phyloP scores from a whole-genome alignment of 768 basidiomycete genomes.

The Fomitopsis serialis region DNA sequence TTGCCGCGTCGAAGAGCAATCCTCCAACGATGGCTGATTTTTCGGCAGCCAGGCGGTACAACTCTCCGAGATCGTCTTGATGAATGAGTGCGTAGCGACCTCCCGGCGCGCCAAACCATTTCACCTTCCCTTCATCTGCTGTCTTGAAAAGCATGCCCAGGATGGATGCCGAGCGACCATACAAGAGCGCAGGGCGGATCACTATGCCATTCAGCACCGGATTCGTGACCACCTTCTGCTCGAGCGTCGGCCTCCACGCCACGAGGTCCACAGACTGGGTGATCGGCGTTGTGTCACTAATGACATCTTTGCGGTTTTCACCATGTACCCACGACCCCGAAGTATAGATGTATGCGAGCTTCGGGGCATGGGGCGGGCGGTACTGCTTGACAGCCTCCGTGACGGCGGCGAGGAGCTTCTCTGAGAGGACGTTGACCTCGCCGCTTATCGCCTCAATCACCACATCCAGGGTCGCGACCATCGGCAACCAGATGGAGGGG shows the following conservation, averaged over 20 bases:
- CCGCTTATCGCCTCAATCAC: slow-evolving; percentile 29
- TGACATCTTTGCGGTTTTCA: slow-evolving; percentile 28
- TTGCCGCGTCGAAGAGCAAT: slow-evolving; percentile 36
- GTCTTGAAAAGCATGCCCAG: slow-evolving; percentile 27
- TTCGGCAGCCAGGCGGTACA: slow-evolving; percentile 37
- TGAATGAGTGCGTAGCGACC: slow-evolving; percentile 33
- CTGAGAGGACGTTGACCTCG: slow-evolving; percentile 15
- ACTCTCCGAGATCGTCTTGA: slow-evolving; percentile 40
- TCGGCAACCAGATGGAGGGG: slow-evolving; percentile 20
- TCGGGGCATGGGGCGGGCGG: slow-evolving; percentile 28
- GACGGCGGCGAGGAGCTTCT: slow-evolving; percentile 20
- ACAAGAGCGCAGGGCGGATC: slow-evolving; percentile 38
- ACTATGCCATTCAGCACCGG: slow-evolving; percentile 36
- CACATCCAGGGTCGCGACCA: slow-evolving; percentile 28
- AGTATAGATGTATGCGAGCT: slow-evolving; percentile 40
- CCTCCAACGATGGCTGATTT: slow-evolving; percentile 30
- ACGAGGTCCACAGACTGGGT: slow-evolving; percentile 19
- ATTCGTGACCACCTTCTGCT: slow-evolving; percentile 27
- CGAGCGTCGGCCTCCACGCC: slow-evolving; percentile 29
- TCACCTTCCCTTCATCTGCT: slow-evolving; percentile 25
- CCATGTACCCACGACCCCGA: slow-evolving; percentile 42
- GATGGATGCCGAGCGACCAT: slow-evolving; percentile 37
- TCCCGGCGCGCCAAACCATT: slow-evolving; percentile 31
- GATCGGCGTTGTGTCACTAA: slow-evolving; percentile 32
- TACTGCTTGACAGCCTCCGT: slow-evolving; percentile 18